Evolutionary conservation across 768 basidiomycete genomes (phyloP), one percentile per base, ranked within the genome.

Genomic region (Calocybe gangraenosa): DNA sequence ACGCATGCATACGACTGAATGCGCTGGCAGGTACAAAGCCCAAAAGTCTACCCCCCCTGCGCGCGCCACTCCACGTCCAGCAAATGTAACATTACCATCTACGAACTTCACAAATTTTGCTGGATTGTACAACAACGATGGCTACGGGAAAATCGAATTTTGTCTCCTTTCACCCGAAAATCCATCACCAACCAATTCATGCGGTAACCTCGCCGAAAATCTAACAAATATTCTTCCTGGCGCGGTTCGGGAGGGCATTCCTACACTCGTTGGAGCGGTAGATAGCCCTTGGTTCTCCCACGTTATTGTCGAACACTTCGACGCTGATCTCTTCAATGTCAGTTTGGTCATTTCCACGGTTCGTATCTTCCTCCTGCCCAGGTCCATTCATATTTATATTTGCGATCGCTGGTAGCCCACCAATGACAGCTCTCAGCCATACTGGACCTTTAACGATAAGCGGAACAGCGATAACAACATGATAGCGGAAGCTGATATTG

Each of bases 101-200:
- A 23, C 53, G 1, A 20, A 51, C 10, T 56, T 57, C 48, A 23
- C 38, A 15, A 42, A 39, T 1, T 44, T 63, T 11, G 51, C 52
- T 1, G 61, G 61, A 4, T 36, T 17, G 7, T 63, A 61, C 40
- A 33, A 37, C 8, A 53, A 61, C 46, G 39, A 23, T 0, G 57
- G 57, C 1, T 63, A 61, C 41, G 55, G 54, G 1, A 35, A 47
- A 2, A 33, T 61, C 25, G 54, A 58, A 20, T 48, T 61, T 30
- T 61, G 60, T 31, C 46, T 58, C 28, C 37, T 52, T 18, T 31
- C 44, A 8, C 32, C 48, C 2, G 17, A 40, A 14, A 25, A 40
- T 31, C 35, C 48, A 8, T 13, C 36, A 3, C 18, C 42, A 7
- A 39, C 42, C 6, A 3, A 37, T 0, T 37, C 44, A 3, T 53